Conservation (phyloP, 768 basidiomycete species). For the Tylopilus sp. region DNA sequence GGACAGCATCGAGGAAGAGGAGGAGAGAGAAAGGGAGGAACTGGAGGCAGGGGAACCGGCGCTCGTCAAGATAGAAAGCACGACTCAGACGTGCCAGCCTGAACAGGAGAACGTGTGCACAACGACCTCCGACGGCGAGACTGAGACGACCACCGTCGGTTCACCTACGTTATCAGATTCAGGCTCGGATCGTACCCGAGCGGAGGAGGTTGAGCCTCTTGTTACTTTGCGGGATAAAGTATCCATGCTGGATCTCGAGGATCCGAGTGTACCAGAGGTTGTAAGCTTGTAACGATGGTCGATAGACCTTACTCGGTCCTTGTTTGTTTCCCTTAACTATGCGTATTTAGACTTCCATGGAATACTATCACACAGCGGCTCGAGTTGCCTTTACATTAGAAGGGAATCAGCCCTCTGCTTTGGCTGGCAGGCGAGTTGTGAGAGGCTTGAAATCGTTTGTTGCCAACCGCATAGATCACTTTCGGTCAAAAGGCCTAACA, state of each 20-base stretch:
- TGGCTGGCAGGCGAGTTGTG: too few species aligned
- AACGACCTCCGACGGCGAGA: constrained; percentile 16
- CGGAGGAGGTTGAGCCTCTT: constrained; percentile 24
- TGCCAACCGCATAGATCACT: too few species aligned
- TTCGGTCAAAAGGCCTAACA: too few species aligned
- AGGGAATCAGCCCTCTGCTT: too few species aligned
- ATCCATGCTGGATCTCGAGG: constrained; percentile 25
- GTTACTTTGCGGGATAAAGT: constrained; percentile 27
- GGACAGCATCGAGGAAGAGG: constrained; percentile 32
- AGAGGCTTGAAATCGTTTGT: too few species aligned
- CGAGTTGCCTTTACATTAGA: neutral
- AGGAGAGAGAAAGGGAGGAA: constrained; percentile 18
- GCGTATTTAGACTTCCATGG: constrained; percentile 19
- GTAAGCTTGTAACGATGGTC: constrained; percentile 7
- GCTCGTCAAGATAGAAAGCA: constrained; percentile 1
- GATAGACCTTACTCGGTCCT: neutral
- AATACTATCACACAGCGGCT: constrained; percentile 1
- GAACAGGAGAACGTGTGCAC: constrained; percentile 1
- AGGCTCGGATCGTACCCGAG: constrained; percentile 26
- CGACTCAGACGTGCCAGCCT: neutral
- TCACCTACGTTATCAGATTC: constrained; percentile 28
- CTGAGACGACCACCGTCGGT: constrained; percentile 19
- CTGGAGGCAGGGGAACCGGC: neutral
- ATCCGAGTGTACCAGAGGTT: constrained; percentile 14
- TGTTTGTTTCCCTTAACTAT: constrained; percentile 20